Base-by-base conservation (phyloP, 495 filamentous ascomycete genomes). In the Penicillium nucicola region DNA sequence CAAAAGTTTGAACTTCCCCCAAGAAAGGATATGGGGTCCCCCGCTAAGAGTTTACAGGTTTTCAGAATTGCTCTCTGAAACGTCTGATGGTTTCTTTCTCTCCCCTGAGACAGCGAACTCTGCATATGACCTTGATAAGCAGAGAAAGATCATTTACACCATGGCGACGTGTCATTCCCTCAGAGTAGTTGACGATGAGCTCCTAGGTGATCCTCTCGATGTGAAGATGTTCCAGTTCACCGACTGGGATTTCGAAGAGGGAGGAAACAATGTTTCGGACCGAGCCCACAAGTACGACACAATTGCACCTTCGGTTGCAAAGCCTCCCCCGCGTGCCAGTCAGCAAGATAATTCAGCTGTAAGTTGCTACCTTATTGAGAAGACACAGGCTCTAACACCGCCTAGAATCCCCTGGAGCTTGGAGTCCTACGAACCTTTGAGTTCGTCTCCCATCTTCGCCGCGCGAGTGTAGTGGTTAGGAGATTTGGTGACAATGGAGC, bases 141-240 rank as follows among this genome's bases (percentile, higher is more conserved):
- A 85, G 52, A 86, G 83, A 51, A 85, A 85, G 28, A 83, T 85
- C 14, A 72, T 97, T 14, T 89, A 95, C 58, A 91, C 90, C 0
- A 99, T 99, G 95, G 89, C 93, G 22, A 99, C 93, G 8, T 99
- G 95, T 49, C 95, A 99, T 63, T 95, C 92, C 3, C 75, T 99
- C 13, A 82, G 90, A 23, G 79, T 85, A 31, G 84, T 97, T 13
- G 92, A 99, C 52, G 84, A 80, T 36, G 90, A 97, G 57, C 75
- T 96, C 13, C 72, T 99, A 17, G 95, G 95, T 5, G 95, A 99
- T 67, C 95, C 95, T 25, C 77, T 99, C 12, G 95, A 99, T 67
- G 72, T 97, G 38, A 97, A 97, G 62, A 99, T 99, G 95, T 99
- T 99, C 62, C 85, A 96, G 58, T 99, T 96, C 58, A 99, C 95